A percentile compares a stretch with the other conserved stretches of the same genome.
Evolutionary conservation across 305 asterid genomes (phyloP).

Genomic region (Plantago coronopus): DNA sequence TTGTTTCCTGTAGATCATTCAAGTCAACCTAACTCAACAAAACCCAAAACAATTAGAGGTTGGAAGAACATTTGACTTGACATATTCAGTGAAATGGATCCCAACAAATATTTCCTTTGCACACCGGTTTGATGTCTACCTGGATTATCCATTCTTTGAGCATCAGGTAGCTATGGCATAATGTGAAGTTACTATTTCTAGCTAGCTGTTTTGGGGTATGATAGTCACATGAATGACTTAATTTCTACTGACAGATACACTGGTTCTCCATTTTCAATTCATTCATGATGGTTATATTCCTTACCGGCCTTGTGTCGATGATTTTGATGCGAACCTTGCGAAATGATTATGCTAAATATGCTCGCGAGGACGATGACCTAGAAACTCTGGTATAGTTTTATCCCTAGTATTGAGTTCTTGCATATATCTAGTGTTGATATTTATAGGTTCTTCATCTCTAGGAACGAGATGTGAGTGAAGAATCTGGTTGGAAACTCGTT

Average conservation of each 20-base stretch:
- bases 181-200: background rate
- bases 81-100: conserved; percentile 57
- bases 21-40: conserved; percentile 59
- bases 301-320: conserved; percentile 66
- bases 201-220: background rate
- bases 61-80: conserved; percentile 46
- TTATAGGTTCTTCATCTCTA: conserved; percentile 11
- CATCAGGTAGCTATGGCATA: conserved; percentile 43
- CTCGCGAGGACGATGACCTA: conserved; percentile 57
- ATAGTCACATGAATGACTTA: background rate
- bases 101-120: conserved; percentile 52
- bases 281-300: conserved; percentile 66
- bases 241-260: conserved; percentile 42
- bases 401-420: background rate
- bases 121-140: conserved; percentile 63
- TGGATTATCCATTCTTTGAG: conserved; percentile 67
- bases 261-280: conserved; percentile 67
- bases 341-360: conserved; percentile 55
- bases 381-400: conserved; percentile 45
- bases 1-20: conserved; percentile 44
- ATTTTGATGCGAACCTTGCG: conserved; percentile 64
- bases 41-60: conserved; percentile 48
- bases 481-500: conserved; percentile 69
- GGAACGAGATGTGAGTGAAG: conserved; percentile 74
- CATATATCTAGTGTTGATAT: background rate